Evolutionary conservation across 805 yeast genomes (phyloP).

Genomic region (Lipomyces yamadae): DNA sequence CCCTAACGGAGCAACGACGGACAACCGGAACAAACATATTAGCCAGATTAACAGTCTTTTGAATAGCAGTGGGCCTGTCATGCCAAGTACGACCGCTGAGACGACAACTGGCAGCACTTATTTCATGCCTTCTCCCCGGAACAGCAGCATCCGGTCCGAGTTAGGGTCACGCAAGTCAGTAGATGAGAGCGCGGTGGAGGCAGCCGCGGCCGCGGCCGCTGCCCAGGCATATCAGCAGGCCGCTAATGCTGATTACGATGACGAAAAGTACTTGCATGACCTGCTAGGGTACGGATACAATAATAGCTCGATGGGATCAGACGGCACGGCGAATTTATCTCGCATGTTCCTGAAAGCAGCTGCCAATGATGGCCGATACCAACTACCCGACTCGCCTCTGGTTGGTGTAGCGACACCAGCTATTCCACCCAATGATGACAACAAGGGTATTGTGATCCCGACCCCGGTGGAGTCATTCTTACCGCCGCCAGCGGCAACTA

Average conservation of each 20-base stretch:
- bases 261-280: constrained; percentile 34
- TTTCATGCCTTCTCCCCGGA: constrained; percentile 33
- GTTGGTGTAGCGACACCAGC: constrained; percentile 17
- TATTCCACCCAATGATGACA: constrained; percentile 14
- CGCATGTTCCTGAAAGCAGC: constrained; percentile 37
- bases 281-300: constrained; percentile 35
- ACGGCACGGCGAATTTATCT: constrained; percentile 27
- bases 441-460: constrained; percentile 29
- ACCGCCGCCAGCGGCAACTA: constrained; percentile 5
- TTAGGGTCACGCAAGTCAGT: constrained; percentile 14
- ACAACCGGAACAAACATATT: constrained; percentile 22
- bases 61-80: constrained; percentile 11
- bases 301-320: constrained; percentile 22
- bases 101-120: constrained; percentile 18
- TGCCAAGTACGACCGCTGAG: constrained; percentile 12
- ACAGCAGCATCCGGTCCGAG: constrained; percentile 28
- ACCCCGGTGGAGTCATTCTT: constrained; percentile 20
- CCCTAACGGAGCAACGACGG: constrained; percentile 13
- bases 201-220: constrained; percentile 27
- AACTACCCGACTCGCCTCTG: constrained; percentile 34
- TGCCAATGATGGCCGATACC: constrained; percentile 37
- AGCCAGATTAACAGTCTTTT: constrained; percentile 33
- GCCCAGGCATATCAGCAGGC: constrained; percentile 27
- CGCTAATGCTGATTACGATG: constrained; percentile 33
- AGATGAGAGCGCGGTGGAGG: constrained; percentile 7